A percentile compares a stretch with the other conserved stretches of the same genome.
Evolutionary conservation across 148 eudicot species (phyloP).

Genomic region (Amaranthus hypochondriacus): DNA sequence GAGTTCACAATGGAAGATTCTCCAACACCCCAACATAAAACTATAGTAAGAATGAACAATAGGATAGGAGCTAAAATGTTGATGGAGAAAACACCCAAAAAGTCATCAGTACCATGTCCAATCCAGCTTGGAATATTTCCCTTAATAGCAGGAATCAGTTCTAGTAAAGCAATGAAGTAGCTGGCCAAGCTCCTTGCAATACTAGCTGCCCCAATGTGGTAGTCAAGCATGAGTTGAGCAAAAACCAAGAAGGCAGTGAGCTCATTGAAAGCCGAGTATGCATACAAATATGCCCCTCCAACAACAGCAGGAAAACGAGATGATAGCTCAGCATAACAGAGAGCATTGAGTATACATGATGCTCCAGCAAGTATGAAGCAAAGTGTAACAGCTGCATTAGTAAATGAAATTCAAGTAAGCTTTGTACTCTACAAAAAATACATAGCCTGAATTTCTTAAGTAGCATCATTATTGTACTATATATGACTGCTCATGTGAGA

Average conservation of each 20-base stretch:
- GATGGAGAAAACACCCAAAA: slow-evolving; percentile 58
- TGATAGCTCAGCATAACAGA: slow-evolving; percentile 93
- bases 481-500: not conserved
- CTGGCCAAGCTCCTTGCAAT: slow-evolving; percentile 93
- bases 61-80: slow-evolving; percentile 79
- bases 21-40: slow-evolving; percentile 87
- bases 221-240: slow-evolving; percentile 90
- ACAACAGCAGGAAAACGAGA: slow-evolving; percentile 97
- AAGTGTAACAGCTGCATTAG: slow-evolving; percentile 75
- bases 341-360: slow-evolving; percentile 88
- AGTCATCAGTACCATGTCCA: slow-evolving; percentile 69
- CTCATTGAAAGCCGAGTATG: slow-evolving; percentile 96
- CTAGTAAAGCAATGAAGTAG: slow-evolving; percentile 62
- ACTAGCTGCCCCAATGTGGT: slow-evolving; percentile 98
- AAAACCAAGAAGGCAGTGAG: slow-evolving; percentile 96
- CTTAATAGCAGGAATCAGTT: slow-evolving; percentile 62
- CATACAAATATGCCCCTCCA: slow-evolving; percentile 91
- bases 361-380: slow-evolving; percentile 89
- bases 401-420: slow-evolving; percentile 9
- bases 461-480: not conserved
- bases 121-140: slow-evolving; percentile 79
- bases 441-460: not conserved
- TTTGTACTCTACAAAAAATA: not conserved
- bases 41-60: slow-evolving; percentile 52
- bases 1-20: slow-evolving; percentile 82